Percentiles rank a stretch among this genome's conserved stretches.
Evolutionary conservation across 2,329 filamentous ascomycete species (phyloP).

Genomic region (Aureobasidium sp.): DNA sequence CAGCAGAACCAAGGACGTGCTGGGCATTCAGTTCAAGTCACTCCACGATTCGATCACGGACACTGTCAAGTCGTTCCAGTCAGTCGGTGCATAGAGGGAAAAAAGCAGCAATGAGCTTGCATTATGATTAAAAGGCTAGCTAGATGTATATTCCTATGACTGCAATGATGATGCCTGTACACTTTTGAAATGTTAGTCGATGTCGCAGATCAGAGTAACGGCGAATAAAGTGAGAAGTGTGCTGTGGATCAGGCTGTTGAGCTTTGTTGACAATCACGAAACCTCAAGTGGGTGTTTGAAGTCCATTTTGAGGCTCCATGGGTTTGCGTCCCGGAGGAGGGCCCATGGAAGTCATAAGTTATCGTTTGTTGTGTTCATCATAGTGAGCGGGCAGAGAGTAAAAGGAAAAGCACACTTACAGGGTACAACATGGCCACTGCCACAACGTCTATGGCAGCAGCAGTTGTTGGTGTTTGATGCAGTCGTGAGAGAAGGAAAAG

Average conservation of each 20-base stretch:
- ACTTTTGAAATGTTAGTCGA: conserved; percentile 2
- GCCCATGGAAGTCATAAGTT: conserved; percentile 13
- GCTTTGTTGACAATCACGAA: conserved; percentile 39
- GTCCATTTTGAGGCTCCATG: conserved; percentile 13
- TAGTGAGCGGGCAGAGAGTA: neutral
- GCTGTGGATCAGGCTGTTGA: conserved; percentile 46
- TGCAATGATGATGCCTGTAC: conserved; percentile 2
- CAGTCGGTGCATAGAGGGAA: conserved; percentile 38
- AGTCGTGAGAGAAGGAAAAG: neutral
- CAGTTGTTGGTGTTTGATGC: neutral
- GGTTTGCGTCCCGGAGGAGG: conserved; percentile 8
- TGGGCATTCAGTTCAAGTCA: conserved; percentile 54
- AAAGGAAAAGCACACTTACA: conserved; percentile 9
- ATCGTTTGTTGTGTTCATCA: conserved; percentile 14
- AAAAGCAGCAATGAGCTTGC: conserved; percentile 3
- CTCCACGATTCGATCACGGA: conserved; percentile 56
- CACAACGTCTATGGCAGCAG: neutral
- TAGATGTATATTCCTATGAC: neutral
- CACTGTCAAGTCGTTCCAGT: conserved; percentile 57
- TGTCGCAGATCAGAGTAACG: neutral
- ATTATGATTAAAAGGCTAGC: conserved; percentile 1
- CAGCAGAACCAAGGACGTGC: conserved; percentile 44
- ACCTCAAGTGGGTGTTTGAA: conserved; percentile 26
- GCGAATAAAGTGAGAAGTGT: neutral
- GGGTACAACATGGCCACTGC: neutral